Evolutionary conservation across 1,284 basidiomycete genomes (phyloP).

Genomic region (Quambalaria eucalypti): DNA sequence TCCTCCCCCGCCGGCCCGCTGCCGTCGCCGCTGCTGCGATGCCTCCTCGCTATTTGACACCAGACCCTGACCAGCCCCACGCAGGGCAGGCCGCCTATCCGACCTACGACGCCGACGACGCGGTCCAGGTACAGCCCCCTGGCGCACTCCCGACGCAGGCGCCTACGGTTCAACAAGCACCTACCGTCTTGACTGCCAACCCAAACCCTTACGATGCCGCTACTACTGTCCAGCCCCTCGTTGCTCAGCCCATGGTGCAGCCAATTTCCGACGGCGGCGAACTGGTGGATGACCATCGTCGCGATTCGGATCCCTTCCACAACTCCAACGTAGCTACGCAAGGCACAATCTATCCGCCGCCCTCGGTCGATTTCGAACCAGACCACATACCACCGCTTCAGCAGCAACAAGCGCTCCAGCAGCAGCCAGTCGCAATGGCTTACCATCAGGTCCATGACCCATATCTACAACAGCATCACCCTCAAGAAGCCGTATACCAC

Average conservation of each 20-base stretch:
- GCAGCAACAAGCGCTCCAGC: no score
- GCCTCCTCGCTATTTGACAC: not conserved
- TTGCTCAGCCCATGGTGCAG: no score
- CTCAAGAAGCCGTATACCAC: slow-evolving; percentile 4
- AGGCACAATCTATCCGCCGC: no score
- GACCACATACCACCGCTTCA: no score
- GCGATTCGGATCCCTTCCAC: not conserved
- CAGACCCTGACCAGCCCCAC: no score
- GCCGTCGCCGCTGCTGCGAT: no score
- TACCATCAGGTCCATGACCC: not conserved
- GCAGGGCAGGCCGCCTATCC: not conserved
- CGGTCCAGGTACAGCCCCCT: not conserved
- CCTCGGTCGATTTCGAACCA: no score
- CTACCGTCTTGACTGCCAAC: not conserved
- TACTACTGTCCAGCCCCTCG: not conserved
- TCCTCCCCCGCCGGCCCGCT: no score
- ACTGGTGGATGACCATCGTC: not conserved
- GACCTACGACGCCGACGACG: not conserved
- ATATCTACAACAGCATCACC: not conserved
- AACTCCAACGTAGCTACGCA: not conserved
- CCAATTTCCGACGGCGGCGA: no score
- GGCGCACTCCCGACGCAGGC: not conserved
- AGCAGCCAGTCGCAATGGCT: not conserved
- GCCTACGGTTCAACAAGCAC: not conserved
- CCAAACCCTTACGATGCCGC: not conserved